Evolutionary conservation across 176 grass and related monocot species (phyloP), one percentile per base, ranked within the genome.

Genomic region (Themeda triandra): DNA sequence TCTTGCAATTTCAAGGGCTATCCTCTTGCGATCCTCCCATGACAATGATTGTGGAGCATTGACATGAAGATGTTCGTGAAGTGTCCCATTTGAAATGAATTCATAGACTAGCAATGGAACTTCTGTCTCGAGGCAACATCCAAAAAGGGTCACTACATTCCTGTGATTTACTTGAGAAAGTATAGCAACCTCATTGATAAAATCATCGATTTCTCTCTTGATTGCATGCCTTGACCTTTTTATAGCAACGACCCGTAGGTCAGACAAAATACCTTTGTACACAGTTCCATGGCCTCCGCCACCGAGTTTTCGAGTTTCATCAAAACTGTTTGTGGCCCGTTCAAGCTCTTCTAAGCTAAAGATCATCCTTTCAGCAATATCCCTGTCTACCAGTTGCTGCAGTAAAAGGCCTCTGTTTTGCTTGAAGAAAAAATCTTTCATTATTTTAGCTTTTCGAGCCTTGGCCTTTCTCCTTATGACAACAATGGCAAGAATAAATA

Each of bases 81-180:
- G 89, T 1, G 80, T 81, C 73, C 89, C 89, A 35, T 91, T 94
- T 10, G 89, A 73, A 65, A 94, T 91, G 51, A 94, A 91, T 83
- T 54, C 51, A 23, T 54, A 54, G 51, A 54, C 19, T 42, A 94
- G 71, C 48, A 94, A 73, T 2, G 86, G 89, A n/a, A 94, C 89
- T 49, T 94, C 86, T 23, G 86, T 91, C 71, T 94, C 86, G 0
- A 94, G 82, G 66, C 92, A 94, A 54, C 88, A 94, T 19, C 89
- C 92, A 10, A 84, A 91, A 9, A 94, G 92, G 58, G 82, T 94
- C 48, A 94, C 89, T 6, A 94, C 76, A 63, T 94, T 94, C 63
- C 92, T 87, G 13, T 94, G 83, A 24, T 91, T 94, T 29, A 91
- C 89, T 62, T 91, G 86, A 8, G 92, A 94, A 40, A 94, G 89